Percentiles rank a stretch among this genome's conserved stretches.
These are phyloP conservation scores for Verbena officinalis DNA, from an alignment of 257 asterid species.

Conservation along the genomic window DNA sequence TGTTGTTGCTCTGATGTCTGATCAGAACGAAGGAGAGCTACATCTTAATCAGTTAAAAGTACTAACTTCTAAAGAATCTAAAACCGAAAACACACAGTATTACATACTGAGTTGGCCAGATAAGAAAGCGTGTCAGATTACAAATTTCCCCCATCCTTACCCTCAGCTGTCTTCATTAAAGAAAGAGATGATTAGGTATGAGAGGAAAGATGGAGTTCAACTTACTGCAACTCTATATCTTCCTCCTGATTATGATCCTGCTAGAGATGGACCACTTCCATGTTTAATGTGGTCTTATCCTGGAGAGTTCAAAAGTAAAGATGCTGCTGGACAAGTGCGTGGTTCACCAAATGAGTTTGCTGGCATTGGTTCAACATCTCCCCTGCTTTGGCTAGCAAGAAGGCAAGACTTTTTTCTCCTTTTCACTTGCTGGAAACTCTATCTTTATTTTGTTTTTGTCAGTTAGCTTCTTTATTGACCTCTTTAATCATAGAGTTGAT, in stretches of 20 bases:
- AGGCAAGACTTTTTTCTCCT: conserved; percentile 52
- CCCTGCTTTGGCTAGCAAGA: conserved; percentile 96
- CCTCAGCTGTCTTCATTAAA: conserved; percentile 88
- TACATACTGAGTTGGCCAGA: conserved; percentile 84
- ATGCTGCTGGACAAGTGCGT: conserved; percentile 98
- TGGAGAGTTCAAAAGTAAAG: conserved; percentile 98
- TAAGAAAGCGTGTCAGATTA: conserved; percentile 77
- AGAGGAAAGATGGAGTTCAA: conserved; percentile 96
- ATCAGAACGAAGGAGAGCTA: conserved; percentile 74
- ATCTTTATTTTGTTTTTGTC: conserved; percentile 18
- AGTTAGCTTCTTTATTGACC: conserved; percentile 23
- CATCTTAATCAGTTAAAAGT: conserved; percentile 57
- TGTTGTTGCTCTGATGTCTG: conserved; percentile 85
- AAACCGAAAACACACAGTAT: conserved; percentile 93
- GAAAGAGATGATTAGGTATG: conserved; percentile 94
- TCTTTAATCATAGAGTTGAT: conserved; percentile 17
- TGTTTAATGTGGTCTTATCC: conserved; percentile 99
- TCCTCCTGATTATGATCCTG: conserved; percentile 91
- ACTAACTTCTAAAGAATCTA: conserved; percentile 89
- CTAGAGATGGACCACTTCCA: conserved; percentile 95
- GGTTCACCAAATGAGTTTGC: conserved; percentile 99
- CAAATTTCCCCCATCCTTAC: conserved; percentile 95
- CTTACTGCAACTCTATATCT: conserved; percentile 92
- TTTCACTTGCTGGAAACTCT: conserved; percentile 14
- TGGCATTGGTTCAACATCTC: conserved; percentile 94